Percentiles rank a stretch among this genome's conserved stretches.
Conservation (phyloP, 2,329 filamentous ascomycete genomes). For the Apiospora kogelbergensis region DNA sequence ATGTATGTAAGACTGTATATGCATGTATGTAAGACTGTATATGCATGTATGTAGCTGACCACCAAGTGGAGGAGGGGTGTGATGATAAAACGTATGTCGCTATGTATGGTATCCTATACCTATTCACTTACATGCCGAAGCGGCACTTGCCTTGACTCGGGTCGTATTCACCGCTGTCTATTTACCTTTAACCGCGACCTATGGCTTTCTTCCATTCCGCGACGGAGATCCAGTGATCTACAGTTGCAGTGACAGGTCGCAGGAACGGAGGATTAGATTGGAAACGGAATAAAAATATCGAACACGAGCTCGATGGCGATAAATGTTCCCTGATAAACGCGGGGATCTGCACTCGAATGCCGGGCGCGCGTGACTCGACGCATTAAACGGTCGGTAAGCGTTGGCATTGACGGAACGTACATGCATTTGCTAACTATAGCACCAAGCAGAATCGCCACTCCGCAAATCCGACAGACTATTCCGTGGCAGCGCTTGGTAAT, state of each 20-base stretch:
- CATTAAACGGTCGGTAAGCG: background rate
- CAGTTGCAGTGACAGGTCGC: background rate
- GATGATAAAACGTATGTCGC: too few species aligned
- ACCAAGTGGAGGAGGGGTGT: too few species aligned
- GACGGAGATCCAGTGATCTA: background rate
- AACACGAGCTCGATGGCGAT: constrained; percentile 10
- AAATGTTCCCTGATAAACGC: background rate
- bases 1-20: background rate
- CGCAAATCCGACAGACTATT: background rate
- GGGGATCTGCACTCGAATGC: background rate
- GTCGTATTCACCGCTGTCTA: background rate
- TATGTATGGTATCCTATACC: too few species aligned
- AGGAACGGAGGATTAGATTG: background rate
- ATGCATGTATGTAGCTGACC: background rate
- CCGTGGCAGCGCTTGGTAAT: background rate
- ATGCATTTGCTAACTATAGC: background rate
- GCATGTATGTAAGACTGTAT: background rate
- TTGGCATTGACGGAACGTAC: background rate
- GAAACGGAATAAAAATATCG: background rate
- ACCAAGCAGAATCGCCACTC: background rate
- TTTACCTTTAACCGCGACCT: background rate
- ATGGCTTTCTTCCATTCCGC: background rate
- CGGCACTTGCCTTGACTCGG: background rate
- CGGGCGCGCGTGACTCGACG: background rate
- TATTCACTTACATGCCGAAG: background rate